Percentiles rank a stretch among this genome's conserved stretches.
These are phyloP conservation scores for Rhodotorula glutinis DNA, from an alignment of 1,284 basidiomycete genomes.

Conservation along the genomic window DNA sequence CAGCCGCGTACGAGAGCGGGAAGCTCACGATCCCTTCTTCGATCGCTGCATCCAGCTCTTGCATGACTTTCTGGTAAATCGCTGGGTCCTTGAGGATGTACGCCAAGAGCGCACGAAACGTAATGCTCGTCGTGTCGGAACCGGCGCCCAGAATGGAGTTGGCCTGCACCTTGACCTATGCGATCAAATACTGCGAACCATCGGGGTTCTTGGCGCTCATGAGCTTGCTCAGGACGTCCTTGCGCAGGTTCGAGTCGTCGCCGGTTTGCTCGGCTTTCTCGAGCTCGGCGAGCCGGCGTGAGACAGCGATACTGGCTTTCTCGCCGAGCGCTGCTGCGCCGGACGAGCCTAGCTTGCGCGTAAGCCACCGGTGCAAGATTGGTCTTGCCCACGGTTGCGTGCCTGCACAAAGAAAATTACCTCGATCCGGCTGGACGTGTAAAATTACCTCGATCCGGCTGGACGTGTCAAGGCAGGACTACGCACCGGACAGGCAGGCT, in stretches of 20 bases:
- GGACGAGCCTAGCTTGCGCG: conserved; percentile 5
- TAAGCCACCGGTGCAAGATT: conserved; percentile 7
- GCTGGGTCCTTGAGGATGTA: conserved; percentile 42
- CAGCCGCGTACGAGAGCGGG: conserved; percentile 43
- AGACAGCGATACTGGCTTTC: conserved; percentile 1
- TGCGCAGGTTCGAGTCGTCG: neutral
- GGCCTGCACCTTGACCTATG: conserved; percentile 10
- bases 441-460: no score
- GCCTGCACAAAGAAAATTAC: neutral
- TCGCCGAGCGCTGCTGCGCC: conserved; percentile 4
- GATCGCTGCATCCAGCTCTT: conserved; percentile 43
- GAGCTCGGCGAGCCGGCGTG: conserved; percentile 4
- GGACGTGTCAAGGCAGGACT: no score
- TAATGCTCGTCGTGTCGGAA: conserved; percentile 24
- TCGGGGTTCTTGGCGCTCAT: conserved; percentile 9
- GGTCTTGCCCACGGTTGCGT: conserved; percentile 7
- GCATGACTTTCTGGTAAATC: conserved; percentile 40
- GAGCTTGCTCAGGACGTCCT: conserved; percentile 6
- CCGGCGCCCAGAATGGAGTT: conserved; percentile 12
- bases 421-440: neutral
- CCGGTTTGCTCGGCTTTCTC: neutral
- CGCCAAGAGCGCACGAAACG: conserved; percentile 42
- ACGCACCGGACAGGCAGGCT: conserved; percentile 4
- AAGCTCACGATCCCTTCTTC: conserved; percentile 37
- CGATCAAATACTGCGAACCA: conserved; percentile 3